Percentiles rank a stretch among this genome's conserved stretches.
Evolutionary conservation across 2,329 filamentous ascomycete genomes (phyloP).

Genomic region (Neurospora sp.): DNA sequence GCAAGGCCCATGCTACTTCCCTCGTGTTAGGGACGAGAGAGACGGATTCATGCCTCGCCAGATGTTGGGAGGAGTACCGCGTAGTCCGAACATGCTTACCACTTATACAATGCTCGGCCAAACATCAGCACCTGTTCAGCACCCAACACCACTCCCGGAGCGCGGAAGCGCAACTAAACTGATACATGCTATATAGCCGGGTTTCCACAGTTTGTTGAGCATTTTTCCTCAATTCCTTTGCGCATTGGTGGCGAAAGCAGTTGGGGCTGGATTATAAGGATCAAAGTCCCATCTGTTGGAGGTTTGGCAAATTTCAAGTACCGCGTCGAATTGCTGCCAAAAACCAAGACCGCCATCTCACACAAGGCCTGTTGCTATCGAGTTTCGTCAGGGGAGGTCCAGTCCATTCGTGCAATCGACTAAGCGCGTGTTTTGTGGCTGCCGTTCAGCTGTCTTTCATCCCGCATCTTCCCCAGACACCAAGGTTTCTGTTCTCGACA

Average conservation of each 20-base stretch:
- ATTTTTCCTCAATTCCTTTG: background rate
- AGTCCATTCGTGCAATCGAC: background rate
- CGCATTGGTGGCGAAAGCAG: background rate
- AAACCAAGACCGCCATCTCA: background rate
- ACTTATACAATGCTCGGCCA: background rate
- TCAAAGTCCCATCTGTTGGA: background rate
- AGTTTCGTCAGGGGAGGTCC: background rate
- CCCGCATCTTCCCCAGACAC: constrained; percentile 10
- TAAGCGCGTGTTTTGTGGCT: constrained; percentile 6
- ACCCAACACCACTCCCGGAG: background rate
- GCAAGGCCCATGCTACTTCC: background rate
- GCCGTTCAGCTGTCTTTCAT: constrained; percentile 12
- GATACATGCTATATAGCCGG: background rate
- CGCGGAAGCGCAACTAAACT: background rate
- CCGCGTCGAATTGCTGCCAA: background rate
- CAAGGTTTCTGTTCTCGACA: constrained; percentile 3
- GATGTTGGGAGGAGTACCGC: background rate
- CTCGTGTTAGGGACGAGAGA: background rate
- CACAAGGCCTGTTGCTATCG: background rate
- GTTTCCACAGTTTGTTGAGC: background rate
- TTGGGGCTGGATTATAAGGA: background rate
- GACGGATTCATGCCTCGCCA: background rate
- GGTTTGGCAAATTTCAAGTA: background rate
- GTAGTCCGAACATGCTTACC: background rate
- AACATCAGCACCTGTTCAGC: background rate